phyloP scores from a whole-genome alignment of 2,329 filamentous ascomycete species.

The Talaromyces funiculosus region DNA sequence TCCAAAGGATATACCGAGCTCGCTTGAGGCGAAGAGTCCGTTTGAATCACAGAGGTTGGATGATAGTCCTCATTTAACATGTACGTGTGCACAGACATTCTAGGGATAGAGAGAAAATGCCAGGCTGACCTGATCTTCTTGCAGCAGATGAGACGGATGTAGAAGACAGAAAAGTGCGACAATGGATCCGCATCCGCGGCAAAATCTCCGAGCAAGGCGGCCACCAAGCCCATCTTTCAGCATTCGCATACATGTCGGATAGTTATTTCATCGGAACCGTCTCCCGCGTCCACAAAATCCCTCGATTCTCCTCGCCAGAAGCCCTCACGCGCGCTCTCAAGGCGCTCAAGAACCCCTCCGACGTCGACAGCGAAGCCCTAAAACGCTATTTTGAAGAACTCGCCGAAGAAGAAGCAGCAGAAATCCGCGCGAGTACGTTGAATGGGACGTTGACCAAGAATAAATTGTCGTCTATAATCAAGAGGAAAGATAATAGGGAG shows the following conservation, averaged over 20 bases:
- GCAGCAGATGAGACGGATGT: slow-evolving; percentile 46
- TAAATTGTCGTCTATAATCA: slow-evolving; percentile 17
- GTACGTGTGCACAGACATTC: background rate
- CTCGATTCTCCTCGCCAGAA: slow-evolving; percentile 59
- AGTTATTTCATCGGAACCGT: slow-evolving; percentile 91
- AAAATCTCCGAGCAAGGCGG: slow-evolving; percentile 68
- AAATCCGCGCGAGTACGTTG: slow-evolving; percentile 29
- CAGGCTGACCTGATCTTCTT: background rate
- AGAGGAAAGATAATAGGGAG: slow-evolving; percentile 25
- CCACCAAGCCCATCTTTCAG: slow-evolving; percentile 73
- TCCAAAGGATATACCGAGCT: slow-evolving; percentile 30
- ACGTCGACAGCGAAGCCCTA: slow-evolving; percentile 39
- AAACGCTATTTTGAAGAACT: slow-evolving; percentile 37
- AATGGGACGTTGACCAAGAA: slow-evolving; percentile 30
- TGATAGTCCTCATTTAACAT: background rate
- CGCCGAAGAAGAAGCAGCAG: slow-evolving; percentile 37
- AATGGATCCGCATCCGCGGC: slow-evolving; percentile 50
- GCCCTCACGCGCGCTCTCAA: slow-evolving; percentile 37
- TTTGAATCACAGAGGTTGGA: slow-evolving; percentile 2
- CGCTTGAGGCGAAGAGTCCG: slow-evolving; percentile 2
- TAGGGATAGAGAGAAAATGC: background rate
- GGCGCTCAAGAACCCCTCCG: slow-evolving; percentile 39
- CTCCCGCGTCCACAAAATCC: slow-evolving; percentile 71
- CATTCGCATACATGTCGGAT: slow-evolving; percentile 89
- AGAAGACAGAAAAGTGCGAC: slow-evolving; percentile 61